These are phyloP conservation scores for Boletellus dicymbophilus DNA, from an alignment of 1,284 basidiomycete genomes.

Conservation along the genomic window DNA sequence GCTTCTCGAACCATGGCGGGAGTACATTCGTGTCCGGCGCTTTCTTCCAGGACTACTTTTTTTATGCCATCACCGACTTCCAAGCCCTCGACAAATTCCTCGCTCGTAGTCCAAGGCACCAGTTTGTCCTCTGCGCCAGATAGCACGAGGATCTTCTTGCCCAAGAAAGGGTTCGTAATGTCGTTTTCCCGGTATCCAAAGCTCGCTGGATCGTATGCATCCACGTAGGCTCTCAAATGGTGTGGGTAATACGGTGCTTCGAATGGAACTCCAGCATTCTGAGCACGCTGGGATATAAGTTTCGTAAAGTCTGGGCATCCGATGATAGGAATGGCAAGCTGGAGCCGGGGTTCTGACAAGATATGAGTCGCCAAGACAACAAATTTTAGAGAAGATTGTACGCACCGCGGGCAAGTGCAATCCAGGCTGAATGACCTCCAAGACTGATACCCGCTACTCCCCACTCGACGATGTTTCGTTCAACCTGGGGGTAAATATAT, in stretches of 20 bases:
- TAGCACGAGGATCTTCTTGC: slow-evolving; percentile 70
- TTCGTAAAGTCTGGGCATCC: slow-evolving; percentile 78
- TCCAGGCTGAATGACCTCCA: slow-evolving; percentile 81
- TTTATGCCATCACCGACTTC: slow-evolving; percentile 55
- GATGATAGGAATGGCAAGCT: slow-evolving; percentile 73
- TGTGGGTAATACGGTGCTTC: slow-evolving; percentile 61
- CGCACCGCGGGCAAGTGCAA: slow-evolving; percentile 62
- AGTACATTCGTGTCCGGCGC: slow-evolving; percentile 55
- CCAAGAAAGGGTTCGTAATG: slow-evolving; percentile 56
- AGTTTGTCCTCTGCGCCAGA: slow-evolving; percentile 60
- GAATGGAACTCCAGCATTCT: slow-evolving; percentile 42
- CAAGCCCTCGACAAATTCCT: slow-evolving; percentile 54
- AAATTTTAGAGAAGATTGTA: no score
- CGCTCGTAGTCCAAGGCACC: slow-evolving; percentile 63
- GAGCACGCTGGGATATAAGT: slow-evolving; percentile 63
- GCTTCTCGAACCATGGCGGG: slow-evolving; percentile 51
- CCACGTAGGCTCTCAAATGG: slow-evolving; percentile 50
- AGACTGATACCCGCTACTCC: slow-evolving; percentile 72
- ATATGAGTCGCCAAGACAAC: background rate
- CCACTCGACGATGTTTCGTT: slow-evolving; percentile 69
- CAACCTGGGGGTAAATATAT: slow-evolving; percentile 75
- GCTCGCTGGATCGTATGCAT: slow-evolving; percentile 44
- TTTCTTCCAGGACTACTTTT: slow-evolving; percentile 46
- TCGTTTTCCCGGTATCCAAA: slow-evolving; percentile 40
- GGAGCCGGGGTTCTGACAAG: slow-evolving; percentile 65